phyloP scores from a whole-genome alignment of 768 basidiomycete genomes.

The Tulasnella calospora region DNA sequence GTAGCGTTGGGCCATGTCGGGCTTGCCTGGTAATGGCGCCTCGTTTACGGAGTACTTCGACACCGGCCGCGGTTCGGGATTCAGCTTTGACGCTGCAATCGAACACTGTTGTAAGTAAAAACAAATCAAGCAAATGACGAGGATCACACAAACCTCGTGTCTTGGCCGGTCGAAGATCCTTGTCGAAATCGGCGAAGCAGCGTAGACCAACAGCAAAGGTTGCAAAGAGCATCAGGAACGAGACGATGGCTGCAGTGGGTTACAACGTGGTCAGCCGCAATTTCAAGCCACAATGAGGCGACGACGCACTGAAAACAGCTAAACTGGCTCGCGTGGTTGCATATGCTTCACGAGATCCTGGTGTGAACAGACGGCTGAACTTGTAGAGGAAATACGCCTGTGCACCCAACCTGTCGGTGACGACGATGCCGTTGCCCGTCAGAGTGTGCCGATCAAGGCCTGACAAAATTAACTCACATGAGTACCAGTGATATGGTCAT shows the following conservation, averaged over 20 bases:
- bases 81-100: constrained; percentile 43
- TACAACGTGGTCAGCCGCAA: background rate
- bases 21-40: constrained; percentile 1
- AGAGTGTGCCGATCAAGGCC: background rate
- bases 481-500: constrained; percentile 30
- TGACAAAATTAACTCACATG: background rate
- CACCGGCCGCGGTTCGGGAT: constrained; percentile 4
- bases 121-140: background rate
- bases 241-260: constrained; percentile 54
- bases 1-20: constrained; percentile 33
- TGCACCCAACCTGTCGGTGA: constrained; percentile 59
- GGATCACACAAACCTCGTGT: constrained; percentile 53
- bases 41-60: constrained; percentile 20
- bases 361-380: constrained; percentile 75
- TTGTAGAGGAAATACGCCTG: constrained; percentile 60
- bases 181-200: constrained; percentile 78
- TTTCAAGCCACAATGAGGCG: constrained; percentile 1
- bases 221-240: constrained; percentile 67
- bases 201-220: constrained; percentile 72
- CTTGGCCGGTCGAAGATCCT: constrained; percentile 70
- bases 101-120: constrained; percentile 34
- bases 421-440: background rate
- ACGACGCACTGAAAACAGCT: constrained; percentile 69
- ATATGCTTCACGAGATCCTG: constrained; percentile 52
- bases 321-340: constrained; percentile 71